Base-by-base conservation (phyloP, 1,139 yeast genomes). In the Saccharomycopsis phalli region DNA sequence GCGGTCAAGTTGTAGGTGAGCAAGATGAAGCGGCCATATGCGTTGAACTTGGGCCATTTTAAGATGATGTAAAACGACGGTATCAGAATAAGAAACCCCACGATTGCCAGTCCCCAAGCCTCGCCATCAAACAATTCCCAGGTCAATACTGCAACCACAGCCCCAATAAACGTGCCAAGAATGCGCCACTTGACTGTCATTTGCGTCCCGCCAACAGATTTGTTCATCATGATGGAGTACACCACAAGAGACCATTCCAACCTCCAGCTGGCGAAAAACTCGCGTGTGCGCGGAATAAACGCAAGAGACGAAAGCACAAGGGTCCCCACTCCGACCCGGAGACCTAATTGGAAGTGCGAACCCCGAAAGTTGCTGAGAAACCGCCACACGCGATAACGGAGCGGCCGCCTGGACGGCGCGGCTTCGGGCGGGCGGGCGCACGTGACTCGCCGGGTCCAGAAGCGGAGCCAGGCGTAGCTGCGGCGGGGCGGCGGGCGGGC, bases 191-290 rank as follows among this genome's bases (percentile, higher is more conserved):
- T 78, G 1, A 81, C 76, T 0, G 93, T 80, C 74, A 78, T 75
- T 13, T 83, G 71, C 0, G 94, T 84, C 0, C 94, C 94, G 11
- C 94, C 95, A n/a, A 82, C 64, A 0, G 88, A 79, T 53, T 82
- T 82, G 53, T 79, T 81, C 91, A 83, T 82, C 66, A 84, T 81
- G 43, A 84, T 80, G 51, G 84, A 76, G 53, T 76, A 84, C 0
- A 88, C 77, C 11, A 82, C 81, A 30, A 84, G 61, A 0, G 87
- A 80, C 95, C 95, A 84, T 56, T 84, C 95, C 13, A 82, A 79
- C 50, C 91, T 62, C 87, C 88, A 82, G 38, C 64, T 67, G 37
- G 63, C 68, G 51, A 82, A 84, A 0, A 58, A 49, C 4, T 66
- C 65, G 42, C 76, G 66, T 0, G 86, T 70, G 3, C 56, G 55